Conservation (phyloP, 2,329 filamentous ascomycete genomes). For the Lasiodiplodia sp. region DNA sequence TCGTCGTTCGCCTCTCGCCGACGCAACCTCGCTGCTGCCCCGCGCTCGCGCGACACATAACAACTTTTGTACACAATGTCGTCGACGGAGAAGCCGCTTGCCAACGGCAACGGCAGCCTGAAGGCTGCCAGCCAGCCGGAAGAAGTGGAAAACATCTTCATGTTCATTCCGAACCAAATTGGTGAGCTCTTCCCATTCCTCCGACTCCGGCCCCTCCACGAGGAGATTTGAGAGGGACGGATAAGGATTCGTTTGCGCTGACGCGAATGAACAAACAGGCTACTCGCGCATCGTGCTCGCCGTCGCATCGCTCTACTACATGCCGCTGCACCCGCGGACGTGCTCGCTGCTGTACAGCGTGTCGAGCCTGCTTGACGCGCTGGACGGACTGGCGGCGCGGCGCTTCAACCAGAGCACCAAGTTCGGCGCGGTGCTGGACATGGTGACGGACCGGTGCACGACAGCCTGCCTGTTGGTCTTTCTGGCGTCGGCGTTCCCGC, state of each 20-base stretch:
- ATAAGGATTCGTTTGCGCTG: not conserved
- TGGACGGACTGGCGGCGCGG: slow-evolving; percentile 92
- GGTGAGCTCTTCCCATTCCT: slow-evolving; percentile 45
- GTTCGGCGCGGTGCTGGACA: slow-evolving; percentile 96
- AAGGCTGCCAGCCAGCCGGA: slow-evolving; percentile 30
- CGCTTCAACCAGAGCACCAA: slow-evolving; percentile 88
- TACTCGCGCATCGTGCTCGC: slow-evolving; percentile 65
- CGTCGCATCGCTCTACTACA: slow-evolving; percentile 94
- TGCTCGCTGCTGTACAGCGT: slow-evolving; percentile 91
- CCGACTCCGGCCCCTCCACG: not conserved
- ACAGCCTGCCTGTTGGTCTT: slow-evolving; percentile 95
- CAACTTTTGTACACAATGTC: slow-evolving; percentile 11
- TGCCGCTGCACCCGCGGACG: slow-evolving; percentile 97
- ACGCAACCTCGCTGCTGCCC: slow-evolving; percentile 2
- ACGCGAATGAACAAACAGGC: slow-evolving; percentile 42
- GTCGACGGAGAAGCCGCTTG: slow-evolving; percentile 15
- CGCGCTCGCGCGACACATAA: slow-evolving; percentile 7
- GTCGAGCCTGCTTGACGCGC: slow-evolving; percentile 92
- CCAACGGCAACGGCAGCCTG: slow-evolving; percentile 29
- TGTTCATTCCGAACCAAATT: slow-evolving; percentile 61
- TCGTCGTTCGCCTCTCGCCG: not conserved
- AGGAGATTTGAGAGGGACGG: not conserved
- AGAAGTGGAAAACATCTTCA: slow-evolving; percentile 61
- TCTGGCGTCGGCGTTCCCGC: slow-evolving; percentile 89
- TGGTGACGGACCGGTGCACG: slow-evolving; percentile 98